Base-by-base conservation (phyloP, 148 eudicot species). In the Fagopyrum esculentum region DNA sequence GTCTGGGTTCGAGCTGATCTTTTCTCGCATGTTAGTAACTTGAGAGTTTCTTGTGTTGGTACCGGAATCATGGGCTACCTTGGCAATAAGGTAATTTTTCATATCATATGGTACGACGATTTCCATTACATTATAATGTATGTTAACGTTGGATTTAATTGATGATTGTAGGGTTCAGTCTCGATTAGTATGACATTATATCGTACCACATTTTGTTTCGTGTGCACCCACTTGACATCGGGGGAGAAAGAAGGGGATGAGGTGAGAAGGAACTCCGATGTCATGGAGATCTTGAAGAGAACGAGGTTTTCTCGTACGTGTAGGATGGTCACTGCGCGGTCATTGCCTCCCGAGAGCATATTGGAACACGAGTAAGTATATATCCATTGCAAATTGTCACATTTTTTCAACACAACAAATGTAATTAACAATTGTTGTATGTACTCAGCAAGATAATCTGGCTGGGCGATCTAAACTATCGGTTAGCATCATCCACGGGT, bases 401-500 rank as follows among this genome's bases (percentile, higher is more conserved):
- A 8, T 70, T 30, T 64, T 9, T 78, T 66, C 13, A 29, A 26
- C 8, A 22, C 26, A 22, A 22, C 26, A 22, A 22, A 22, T 22
- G 1, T 29, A 60, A 7, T 4, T 73, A 9, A 1, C 0, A 1
- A 5, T 73, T 55, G 9, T 73, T 26, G 0, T 54, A 4, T 73
- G 49, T 19, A 40, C 9, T 8, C 11, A 89, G 93, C 64, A 86
- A 84, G 77, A 69, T 89, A 57, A 84, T 89, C 74, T 89, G 94
- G 94, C 88, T 89, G 3, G 94, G 94, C 12, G 94, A 89, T 77
- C 69, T 89, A 64, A 89, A 89, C 71, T 89, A 89, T 77, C 84
- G 94, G 10, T 80, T 89, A 1, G 82, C 82, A 54, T 74, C 60
- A 19, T n/a, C 44, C 61, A 22, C 80, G 19, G 76, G 80, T 43